phyloP scores from a whole-genome alignment of 495 filamentous ascomycete species.

The Delitschia confertaspora region DNA sequence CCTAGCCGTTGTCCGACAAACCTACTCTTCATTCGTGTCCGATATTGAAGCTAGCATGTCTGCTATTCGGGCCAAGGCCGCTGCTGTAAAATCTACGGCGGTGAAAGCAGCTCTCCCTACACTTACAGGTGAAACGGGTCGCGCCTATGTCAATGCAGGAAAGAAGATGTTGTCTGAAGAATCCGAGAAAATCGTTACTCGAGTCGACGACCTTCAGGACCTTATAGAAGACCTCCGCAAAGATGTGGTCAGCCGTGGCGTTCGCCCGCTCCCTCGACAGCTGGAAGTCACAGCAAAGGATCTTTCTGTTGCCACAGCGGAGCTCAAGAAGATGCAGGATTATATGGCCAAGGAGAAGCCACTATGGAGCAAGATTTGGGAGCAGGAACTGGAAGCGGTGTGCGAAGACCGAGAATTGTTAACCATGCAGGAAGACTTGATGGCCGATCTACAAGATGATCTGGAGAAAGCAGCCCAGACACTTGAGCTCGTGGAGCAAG shows the following conservation, averaged over 20 bases:
- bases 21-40: slow-evolving; percentile 79
- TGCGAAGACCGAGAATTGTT: slow-evolving; percentile 91
- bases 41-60: slow-evolving; percentile 85
- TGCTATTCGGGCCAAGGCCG: slow-evolving; percentile 67
- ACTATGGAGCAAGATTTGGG: slow-evolving; percentile 97
- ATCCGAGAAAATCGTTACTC: slow-evolving; percentile 76
- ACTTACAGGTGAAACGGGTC: slow-evolving; percentile 62
- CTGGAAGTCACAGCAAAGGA: slow-evolving; percentile 82
- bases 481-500: slow-evolving; percentile 89
- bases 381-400: slow-evolving; percentile 86
- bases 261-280: slow-evolving; percentile 84
- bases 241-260: slow-evolving; percentile 88
- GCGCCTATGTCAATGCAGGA: slow-evolving; percentile 71
- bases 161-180: slow-evolving; percentile 77
- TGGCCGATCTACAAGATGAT: slow-evolving; percentile 85
- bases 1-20: slow-evolving; percentile 85
- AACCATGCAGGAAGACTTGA: slow-evolving; percentile 87
- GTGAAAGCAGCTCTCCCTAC: slow-evolving; percentile 55
- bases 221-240: slow-evolving; percentile 94
- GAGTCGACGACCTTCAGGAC: slow-evolving; percentile 94
- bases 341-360: slow-evolving; percentile 88
- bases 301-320: slow-evolving; percentile 66
- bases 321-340: slow-evolving; percentile 92
- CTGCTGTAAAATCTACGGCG: slow-evolving; percentile 66
- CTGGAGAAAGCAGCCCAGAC: slow-evolving; percentile 88